Base-by-base conservation (phyloP, 768 basidiomycete genomes). In the Mycena galericulata region DNA sequence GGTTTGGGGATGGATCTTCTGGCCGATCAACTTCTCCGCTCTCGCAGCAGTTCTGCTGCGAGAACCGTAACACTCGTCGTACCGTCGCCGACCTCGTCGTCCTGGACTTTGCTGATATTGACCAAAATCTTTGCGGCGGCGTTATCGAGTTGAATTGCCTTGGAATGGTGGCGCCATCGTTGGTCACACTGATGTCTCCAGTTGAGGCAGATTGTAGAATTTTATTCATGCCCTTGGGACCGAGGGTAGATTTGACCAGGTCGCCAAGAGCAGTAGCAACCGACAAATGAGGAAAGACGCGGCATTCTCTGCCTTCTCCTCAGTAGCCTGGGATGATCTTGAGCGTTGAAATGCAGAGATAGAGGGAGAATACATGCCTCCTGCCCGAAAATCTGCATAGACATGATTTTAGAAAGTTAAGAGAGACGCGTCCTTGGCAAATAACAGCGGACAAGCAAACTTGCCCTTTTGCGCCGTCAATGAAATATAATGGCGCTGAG, bases 191-290 rank as follows among this genome's bases (percentile, higher is more conserved):
- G 75, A 99, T 94, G 30, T 96, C 94, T 7, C 96, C 95, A 0
- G 92, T 89, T 7, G 96, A 94, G 2, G 81, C 90, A 2, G 95
- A 97, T 80, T 97, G 97, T 18, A 99, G 89, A 70, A 99, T 99
- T 85, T 99, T 99, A 90, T 98, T 99, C 97, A 99, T 99, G 62
- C 98, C 98, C 81, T 99, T 99, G 26, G 98, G 98, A 11, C 98
- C 98, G 3, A 99, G 88, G 10, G 98, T 99, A 1, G 96, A 97
- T 83, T 99, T 99, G 75, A 99, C 97, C 72, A 99, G 90, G 83
- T 99, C 98, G 46, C 98, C 98, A 36, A 99, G 87, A 0, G 98
- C 98, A 73, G 98, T 90, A 8, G 98, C 97, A 36, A n/a, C 98
- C 98, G 61, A 99, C 94, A 80, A 99, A 99, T 4, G 96, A 97